phyloP scores from a whole-genome alignment of 306 rosid genomes.

The Coriaria nepalensis region DNA sequence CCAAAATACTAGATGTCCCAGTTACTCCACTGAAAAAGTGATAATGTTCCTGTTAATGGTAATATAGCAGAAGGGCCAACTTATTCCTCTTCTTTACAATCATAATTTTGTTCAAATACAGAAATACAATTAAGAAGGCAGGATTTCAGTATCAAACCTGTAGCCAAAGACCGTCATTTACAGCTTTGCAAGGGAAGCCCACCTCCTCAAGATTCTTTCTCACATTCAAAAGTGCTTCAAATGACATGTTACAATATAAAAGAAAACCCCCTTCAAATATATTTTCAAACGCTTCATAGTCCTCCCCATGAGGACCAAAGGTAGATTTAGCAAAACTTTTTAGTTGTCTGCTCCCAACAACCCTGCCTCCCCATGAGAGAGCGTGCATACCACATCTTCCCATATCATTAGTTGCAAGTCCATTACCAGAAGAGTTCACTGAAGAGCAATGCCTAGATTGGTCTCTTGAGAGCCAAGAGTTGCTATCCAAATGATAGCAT shows the following conservation, averaged over 20 bases:
- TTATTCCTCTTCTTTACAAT: too few relatives aligned
- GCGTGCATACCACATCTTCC: slow-evolving; percentile 64
- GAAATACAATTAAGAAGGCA: slow-evolving; percentile 4
- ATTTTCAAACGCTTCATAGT: slow-evolving; percentile 64
- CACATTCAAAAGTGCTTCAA: slow-evolving; percentile 82
- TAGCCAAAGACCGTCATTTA: slow-evolving; percentile 93
- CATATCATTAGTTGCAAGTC: slow-evolving; percentile 58
- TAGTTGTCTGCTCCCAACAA: slow-evolving; percentile 65
- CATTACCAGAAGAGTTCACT: slow-evolving; percentile 52
- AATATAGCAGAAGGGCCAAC: too few relatives aligned
- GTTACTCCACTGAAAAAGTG: too few relatives aligned
- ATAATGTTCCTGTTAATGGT: too few relatives aligned
- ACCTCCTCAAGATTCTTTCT: slow-evolving; percentile 88
- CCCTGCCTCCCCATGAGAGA: slow-evolving; percentile 79
- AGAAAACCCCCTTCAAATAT: slow-evolving; percentile 94
- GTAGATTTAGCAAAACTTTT: slow-evolving; percentile 51
- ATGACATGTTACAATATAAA: slow-evolving; percentile 86
- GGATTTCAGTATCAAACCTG: slow-evolving; percentile 44
- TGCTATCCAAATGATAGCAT: slow-evolving; percentile 56
- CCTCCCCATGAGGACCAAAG: slow-evolving; percentile 51
- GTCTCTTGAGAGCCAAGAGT: slow-evolving; percentile 49
- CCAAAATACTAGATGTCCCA: background rate
- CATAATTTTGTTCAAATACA: background rate
- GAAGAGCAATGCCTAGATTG: slow-evolving; percentile 55
- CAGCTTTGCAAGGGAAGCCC: slow-evolving; percentile 97